Percentiles rank a stretch among this genome's conserved stretches.
Evolutionary conservation across 192 early-diverging fungal genomes (phyloP).

Genomic region (Anaeromyces robustus): DNA sequence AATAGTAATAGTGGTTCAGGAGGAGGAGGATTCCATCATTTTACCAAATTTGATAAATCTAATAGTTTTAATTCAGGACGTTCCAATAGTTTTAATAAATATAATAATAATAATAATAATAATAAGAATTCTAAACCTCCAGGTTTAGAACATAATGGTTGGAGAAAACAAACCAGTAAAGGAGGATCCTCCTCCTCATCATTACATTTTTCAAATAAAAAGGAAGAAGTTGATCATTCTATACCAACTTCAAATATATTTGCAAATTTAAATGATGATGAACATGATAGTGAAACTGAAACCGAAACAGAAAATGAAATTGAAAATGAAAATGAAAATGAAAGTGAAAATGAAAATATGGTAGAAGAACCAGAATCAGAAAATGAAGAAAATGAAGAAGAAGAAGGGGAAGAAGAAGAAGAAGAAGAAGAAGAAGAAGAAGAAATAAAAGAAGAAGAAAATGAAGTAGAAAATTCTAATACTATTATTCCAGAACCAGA

Average conservation of each 20-base stretch:
- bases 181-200: too few relatives aligned
- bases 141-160: neutral
- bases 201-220: too few relatives aligned
- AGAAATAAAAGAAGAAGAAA: too few relatives aligned
- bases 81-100: neutral
- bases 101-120: neutral
- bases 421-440: too few relatives aligned
- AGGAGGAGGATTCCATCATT: neutral
- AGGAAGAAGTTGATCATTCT: neutral
- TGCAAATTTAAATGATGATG: neutral
- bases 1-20: neutral
- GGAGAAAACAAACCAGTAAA: neutral
- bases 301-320: too few relatives aligned
- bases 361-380: neutral
- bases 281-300: neutral
- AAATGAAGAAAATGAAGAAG: neutral
- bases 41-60: neutral
- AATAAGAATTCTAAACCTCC: neutral
- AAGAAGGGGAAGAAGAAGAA: too few relatives aligned
- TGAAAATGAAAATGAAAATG: neutral
- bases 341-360: neutral
- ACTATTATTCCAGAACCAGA: neutral
- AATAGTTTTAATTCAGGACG: neutral
- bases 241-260: neutral
- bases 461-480: neutral